A percentile compares a stretch with the other conserved stretches of the same genome.
phyloP scores from a whole-genome alignment of 345 rosid genomes.

The Syzygium grande region DNA sequence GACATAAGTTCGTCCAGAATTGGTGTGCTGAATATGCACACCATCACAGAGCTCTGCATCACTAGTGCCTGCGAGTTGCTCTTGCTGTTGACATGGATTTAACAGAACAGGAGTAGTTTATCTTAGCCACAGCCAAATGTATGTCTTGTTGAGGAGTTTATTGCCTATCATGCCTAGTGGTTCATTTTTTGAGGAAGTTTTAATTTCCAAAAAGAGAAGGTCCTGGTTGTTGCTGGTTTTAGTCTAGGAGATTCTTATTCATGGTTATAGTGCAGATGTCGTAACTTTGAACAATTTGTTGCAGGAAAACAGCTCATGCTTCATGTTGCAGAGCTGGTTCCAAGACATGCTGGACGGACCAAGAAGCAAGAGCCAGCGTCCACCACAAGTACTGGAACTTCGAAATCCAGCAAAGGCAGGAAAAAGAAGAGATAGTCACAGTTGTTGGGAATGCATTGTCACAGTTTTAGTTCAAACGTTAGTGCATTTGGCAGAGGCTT shows the following conservation, averaged over 20 bases:
- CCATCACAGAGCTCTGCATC: neutral
- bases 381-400: slow-evolving; percentile 34
- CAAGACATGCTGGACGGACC: slow-evolving; percentile 73
- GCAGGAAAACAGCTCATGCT: slow-evolving; percentile 85
- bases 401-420: slow-evolving; percentile 71
- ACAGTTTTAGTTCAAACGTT: neutral
- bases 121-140: neutral
- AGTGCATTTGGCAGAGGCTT: neutral
- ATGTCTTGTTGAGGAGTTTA: neutral
- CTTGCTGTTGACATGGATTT: neutral
- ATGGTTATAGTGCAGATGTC: neutral
- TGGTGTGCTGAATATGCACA: neutral
- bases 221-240: neutral
- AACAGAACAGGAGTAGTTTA: neutral
- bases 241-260: neutral
- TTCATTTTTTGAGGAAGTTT: neutral
- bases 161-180: neutral
- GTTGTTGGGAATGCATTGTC: neutral
- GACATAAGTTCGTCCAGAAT: neutral
- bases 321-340: slow-evolving; percentile 79
- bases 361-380: slow-evolving; percentile 78
- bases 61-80: neutral
- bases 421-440: slow-evolving; percentile 60
- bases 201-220: neutral
- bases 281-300: neutral